phyloP scores from a whole-genome alignment of 2,329 filamentous ascomycete species.

The Aphanoascus verrucosus region DNA sequence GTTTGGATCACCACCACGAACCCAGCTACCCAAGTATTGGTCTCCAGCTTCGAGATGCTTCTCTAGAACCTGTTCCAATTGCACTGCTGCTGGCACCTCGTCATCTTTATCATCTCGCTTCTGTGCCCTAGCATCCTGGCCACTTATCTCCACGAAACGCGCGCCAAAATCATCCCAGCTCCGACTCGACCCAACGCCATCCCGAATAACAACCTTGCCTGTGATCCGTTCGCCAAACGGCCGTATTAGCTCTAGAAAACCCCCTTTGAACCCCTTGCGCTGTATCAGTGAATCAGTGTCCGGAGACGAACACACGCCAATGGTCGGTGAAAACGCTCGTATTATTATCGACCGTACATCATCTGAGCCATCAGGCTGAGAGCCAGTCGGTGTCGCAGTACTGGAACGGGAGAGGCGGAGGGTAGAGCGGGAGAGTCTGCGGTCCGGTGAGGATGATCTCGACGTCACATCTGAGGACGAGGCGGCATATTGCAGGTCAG shows the following conservation, averaged over 20 bases:
- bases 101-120: slow-evolving; percentile 18
- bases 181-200: slow-evolving; percentile 75
- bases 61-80: slow-evolving; percentile 72
- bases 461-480: slow-evolving; percentile 54
- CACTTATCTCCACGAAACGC: slow-evolving; percentile 64
- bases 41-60: slow-evolving; percentile 69
- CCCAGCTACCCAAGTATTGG: slow-evolving; percentile 28
- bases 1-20: slow-evolving; percentile 21
- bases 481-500: slow-evolving; percentile 46
- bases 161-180: slow-evolving; percentile 84
- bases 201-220: slow-evolving; percentile 80
- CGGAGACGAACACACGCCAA: slow-evolving; percentile 74
- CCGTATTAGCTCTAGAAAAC: slow-evolving; percentile 72
- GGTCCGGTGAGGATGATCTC: slow-evolving; percentile 56
- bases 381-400: slow-evolving; percentile 40
- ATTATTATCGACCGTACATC: slow-evolving; percentile 58
- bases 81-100: slow-evolving; percentile 33
- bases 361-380: slow-evolving; percentile 43
- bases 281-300: slow-evolving; percentile 72
- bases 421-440: slow-evolving; percentile 48
- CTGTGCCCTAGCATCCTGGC: not conserved
- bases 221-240: slow-evolving; percentile 83
- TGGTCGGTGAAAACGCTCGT: slow-evolving; percentile 76
- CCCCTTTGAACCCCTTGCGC: slow-evolving; percentile 73
- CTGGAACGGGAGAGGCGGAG: slow-evolving; percentile 39